These are phyloP conservation scores for Lentinula detonsa DNA, from an alignment of 768 basidiomycete species.

Conservation along the genomic window DNA sequence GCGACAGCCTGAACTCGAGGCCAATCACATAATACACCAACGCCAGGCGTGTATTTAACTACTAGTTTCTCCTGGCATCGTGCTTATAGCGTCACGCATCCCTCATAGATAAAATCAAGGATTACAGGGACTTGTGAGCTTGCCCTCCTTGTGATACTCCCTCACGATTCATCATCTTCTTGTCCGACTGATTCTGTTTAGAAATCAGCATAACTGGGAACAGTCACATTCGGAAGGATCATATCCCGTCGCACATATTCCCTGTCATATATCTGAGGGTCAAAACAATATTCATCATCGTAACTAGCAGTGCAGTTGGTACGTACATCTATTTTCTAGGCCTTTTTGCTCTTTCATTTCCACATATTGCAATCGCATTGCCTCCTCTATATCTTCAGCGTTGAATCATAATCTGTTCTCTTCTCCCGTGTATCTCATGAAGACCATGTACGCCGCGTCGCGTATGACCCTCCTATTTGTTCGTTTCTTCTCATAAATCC, in stretches of 20 bases:
- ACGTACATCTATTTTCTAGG: not conserved
- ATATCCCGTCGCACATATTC: not conserved
- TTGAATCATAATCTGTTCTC: not conserved
- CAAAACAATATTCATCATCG: no score
- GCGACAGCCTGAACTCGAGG: not conserved
- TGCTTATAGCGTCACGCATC: not conserved
- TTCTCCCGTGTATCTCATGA: not conserved
- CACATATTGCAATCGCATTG: not conserved
- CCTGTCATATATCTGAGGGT: not conserved
- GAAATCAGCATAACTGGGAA: not conserved
- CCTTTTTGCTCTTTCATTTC: not conserved
- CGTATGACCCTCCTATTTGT: not conserved
- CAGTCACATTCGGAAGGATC: not conserved
- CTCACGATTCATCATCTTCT: not conserved
- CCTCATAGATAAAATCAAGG: not conserved
- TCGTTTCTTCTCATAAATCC: not conserved
- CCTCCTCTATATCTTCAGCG: not conserved
- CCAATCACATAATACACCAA: not conserved
- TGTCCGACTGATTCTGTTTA: not conserved
- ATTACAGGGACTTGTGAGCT: not conserved
- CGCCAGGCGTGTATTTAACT: not conserved
- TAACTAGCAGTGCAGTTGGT: not conserved
- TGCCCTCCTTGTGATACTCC: not conserved
- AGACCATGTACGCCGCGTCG: not conserved
- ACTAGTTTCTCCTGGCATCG: not conserved